phyloP scores from a whole-genome alignment of 2,329 filamentous ascomycete species.

The Pyrenophora graminea region DNA sequence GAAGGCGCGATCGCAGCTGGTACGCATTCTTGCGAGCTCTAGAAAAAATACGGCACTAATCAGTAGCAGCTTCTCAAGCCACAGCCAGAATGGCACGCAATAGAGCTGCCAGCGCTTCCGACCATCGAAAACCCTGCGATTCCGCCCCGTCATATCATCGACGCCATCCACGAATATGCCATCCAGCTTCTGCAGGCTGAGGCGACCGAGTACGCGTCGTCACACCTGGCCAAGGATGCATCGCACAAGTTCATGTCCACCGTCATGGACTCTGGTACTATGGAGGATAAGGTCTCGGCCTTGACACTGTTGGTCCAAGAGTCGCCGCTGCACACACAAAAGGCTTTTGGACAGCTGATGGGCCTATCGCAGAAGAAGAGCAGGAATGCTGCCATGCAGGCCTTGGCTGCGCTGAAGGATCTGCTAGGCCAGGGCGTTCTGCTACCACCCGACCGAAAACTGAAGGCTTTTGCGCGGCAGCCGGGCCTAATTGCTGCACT shows the following conservation, averaged over 20 bases:
- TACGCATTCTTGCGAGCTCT: constrained; percentile 21
- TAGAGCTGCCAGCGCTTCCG: constrained; percentile 59
- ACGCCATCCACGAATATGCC: constrained; percentile 71
- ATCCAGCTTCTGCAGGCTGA: constrained; percentile 76
- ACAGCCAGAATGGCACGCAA: constrained; percentile 70
- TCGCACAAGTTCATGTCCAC: constrained; percentile 96
- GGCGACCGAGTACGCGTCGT: constrained; percentile 72
- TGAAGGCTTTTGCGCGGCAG: constrained; percentile 79
- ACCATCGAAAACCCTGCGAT: constrained; percentile 51
- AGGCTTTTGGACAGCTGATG: constrained; percentile 84
- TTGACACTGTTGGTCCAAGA: constrained; percentile 93
- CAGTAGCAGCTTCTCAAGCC: constrained; percentile 59
- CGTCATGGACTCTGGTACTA: constrained; percentile 94
- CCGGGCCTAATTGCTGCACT: constrained; percentile 74
- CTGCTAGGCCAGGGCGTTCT: constrained; percentile 86
- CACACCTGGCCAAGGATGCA: constrained; percentile 74
- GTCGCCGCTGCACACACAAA: constrained; percentile 89
- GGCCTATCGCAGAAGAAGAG: constrained; percentile 88
- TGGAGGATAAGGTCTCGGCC: constrained; percentile 95
- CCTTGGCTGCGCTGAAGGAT: constrained; percentile 92
- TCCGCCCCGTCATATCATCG: constrained; percentile 58
- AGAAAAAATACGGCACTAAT: constrained; percentile 20
- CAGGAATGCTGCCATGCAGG: constrained; percentile 87
- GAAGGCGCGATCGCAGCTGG: constrained; percentile 37
- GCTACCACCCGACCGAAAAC: constrained; percentile 78